Evolutionary conservation across 2,329 filamentous ascomycete genomes (phyloP), one percentile per base, ranked within the genome.

Genomic region (Lasiodiplodia citricola): DNA sequence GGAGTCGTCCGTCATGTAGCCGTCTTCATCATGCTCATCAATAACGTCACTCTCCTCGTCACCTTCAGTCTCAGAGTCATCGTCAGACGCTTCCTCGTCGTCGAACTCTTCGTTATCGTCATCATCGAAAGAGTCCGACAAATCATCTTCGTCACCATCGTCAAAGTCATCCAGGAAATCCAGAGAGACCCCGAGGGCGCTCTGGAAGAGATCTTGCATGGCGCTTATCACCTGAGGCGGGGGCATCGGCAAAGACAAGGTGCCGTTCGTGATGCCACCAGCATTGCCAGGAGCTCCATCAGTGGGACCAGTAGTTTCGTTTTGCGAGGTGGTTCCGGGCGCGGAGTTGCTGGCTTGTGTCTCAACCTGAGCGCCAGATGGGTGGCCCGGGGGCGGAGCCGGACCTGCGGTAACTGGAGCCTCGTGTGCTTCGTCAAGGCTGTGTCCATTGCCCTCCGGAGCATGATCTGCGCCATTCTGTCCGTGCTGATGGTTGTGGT

Each of bases 131-230:
- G 60, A 64, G 31, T 54, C 60, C 14, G 47, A 52, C n/a, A 64
- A 18, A 11, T 52, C 44, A 38, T 52, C 47, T 2, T 52, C 41
- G 7, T 64, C 60, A 2, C 38, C 60, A 0, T 62, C 58, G 11
- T 64, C 60, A 0, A 38, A 4, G 10, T 52, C 31, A 13, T 64
- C 60, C 16, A 64, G 21, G 44, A 64, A 64, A n/a, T 64, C 60
- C 47, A 64, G 31, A 23, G 60, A 52, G 21, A 64, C 44, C 23
- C 60, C 60, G n/a, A 64, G 60, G 13, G 60, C 60, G 18, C 47
- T 64, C 31, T 64, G 28, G 60, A 64, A 64, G 31, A 64, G 60
- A 64, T 64, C 47, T 31, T 64, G 60, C 60, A 64, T 64, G 1
- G 60, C 60, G 18, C 51, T 64, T 21, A 64, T 52, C 13, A 64